phyloP scores from a whole-genome alignment of 257 asterid genomes.

The Nicotiana knightiana region DNA sequence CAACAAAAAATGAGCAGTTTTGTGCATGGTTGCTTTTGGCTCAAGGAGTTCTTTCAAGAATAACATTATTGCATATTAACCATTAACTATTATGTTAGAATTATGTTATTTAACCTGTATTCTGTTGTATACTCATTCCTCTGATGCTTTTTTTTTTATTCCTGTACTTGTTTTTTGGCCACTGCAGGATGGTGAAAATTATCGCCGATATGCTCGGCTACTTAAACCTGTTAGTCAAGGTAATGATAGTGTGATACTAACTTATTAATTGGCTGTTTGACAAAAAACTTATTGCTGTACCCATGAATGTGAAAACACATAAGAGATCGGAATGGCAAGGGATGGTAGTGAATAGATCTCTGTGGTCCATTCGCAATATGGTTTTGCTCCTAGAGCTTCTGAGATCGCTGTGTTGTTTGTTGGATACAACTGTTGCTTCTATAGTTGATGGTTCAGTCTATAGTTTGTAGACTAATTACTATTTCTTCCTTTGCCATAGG shows the following conservation, averaged over 20 bases:
- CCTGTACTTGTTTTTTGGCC: not conserved
- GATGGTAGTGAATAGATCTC: not conserved
- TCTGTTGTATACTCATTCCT: not conserved
- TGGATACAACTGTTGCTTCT: no score
- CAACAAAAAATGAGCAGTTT: not conserved
- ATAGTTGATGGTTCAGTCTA: no score
- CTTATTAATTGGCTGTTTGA: not conserved
- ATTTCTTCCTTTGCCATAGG: no score
- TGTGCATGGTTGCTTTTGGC: not conserved
- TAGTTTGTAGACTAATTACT: no score
- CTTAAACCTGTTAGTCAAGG: slow-evolving; percentile 21
- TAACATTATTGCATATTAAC: not conserved
- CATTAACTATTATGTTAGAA: not conserved
- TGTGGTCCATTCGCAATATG: not conserved
- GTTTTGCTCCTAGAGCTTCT: not conserved
- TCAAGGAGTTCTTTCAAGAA: not conserved
- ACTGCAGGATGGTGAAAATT: slow-evolving; percentile 18
- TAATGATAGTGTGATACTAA: not conserved
- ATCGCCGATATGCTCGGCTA: slow-evolving; percentile 14
- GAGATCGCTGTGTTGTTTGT: no score
- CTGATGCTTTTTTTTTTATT: not conserved
- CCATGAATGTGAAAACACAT: no score
- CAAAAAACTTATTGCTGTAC: not conserved
- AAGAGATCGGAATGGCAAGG: not conserved
- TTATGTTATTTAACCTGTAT: not conserved